Evolutionary conservation across 148 eudicot species (phyloP), one percentile per base, ranked within the genome.

Genomic region (Rhododendron simsii): DNA sequence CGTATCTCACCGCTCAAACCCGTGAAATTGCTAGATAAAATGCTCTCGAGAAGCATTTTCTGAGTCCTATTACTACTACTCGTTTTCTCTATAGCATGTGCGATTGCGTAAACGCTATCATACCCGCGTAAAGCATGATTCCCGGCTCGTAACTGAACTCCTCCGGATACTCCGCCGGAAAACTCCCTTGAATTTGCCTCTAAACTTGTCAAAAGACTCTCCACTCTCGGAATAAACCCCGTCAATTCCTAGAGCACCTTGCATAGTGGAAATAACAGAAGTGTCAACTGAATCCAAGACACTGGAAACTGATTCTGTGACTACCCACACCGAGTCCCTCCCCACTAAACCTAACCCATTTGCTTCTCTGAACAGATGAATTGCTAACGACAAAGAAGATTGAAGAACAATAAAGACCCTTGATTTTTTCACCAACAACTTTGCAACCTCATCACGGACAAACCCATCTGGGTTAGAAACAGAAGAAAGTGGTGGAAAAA

Each of bases 321-420:
- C 21, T 67, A 91, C 85, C 92, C 94, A 92, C 12, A 75, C 91
- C 0, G 90, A 87, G 14, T 91, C 92, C 82, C 86, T 87, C 39
- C 92, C 93, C 85, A 92, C 67, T 14, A 92, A 85, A 48, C 94
- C 91, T 18, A 89, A 55, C 2, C 84, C 5, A 41, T 88, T 88
- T 1, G 94, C 93, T 83, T 90, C 90, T 80, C 53, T 83, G 59
- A 91, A 91, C 51, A 92, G 73, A 50, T 82, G 89, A 74, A 61
- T 82, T 0, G 91, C 89, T 14, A 87, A 9, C 3, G 85, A 76
- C 26, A 89, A 20, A 1, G 94, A 92, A 15, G 91, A 61, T n/a
- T 87, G 87, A 41, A 92, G 90, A 81, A 92, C 88, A 16, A 92
- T 78, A 86, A 92, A 92, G 1, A 92, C 92, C 50, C 94, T 88